Evolutionary conservation across 345 rosid genomes (phyloP), one percentile per base, ranked within the genome.

Genomic region (Eutrema heterophyllum): DNA sequence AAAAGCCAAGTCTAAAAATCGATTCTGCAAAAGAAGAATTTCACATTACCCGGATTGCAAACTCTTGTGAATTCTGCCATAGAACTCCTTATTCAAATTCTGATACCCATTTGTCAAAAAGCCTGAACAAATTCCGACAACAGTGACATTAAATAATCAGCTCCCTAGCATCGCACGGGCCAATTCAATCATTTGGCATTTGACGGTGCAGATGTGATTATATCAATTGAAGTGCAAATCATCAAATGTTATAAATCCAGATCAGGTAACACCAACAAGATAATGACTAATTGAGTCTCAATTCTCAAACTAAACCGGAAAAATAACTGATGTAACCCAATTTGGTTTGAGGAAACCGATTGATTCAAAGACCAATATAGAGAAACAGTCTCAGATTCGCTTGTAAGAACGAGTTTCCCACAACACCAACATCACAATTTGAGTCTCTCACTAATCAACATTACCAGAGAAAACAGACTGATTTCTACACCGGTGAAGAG

Each of bases 41-140:
- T 16, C 6, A 30, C 67, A 69, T 78, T 84, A 90, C 98, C 95
- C 77, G 82, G 83, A 80, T 9, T 75, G 86, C 35, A 90, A 85
- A 81, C 90, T 90, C 86, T 84, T 86, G 39, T 81, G 83, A 70
- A 87, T 83, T 75, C 83, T 87, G 32, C 87, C 80, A 75, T 81
- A 88, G 68, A 93, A 87, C 66, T 93, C 92, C 72, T 86, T 89
- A 15, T 77, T 86, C 78, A 84, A 35, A 71, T 84, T 88, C 73
- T 91, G 90, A 67, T 85, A 75, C 64, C 82, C 85, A 32, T 64
- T 74, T 41, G 82, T 82, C 66, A 79, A 84, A 41, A 82, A 33
- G 59, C 84, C 96, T 89, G 29, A 43, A 72, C 44, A 30, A 36
- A 48, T 21, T 38, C 43, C 63, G 27, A 64, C 2, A 46, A 68